These are phyloP conservation scores for Apiotrichum montevideense DNA, from an alignment of 1,284 basidiomycete species.

Conservation along the genomic window DNA sequence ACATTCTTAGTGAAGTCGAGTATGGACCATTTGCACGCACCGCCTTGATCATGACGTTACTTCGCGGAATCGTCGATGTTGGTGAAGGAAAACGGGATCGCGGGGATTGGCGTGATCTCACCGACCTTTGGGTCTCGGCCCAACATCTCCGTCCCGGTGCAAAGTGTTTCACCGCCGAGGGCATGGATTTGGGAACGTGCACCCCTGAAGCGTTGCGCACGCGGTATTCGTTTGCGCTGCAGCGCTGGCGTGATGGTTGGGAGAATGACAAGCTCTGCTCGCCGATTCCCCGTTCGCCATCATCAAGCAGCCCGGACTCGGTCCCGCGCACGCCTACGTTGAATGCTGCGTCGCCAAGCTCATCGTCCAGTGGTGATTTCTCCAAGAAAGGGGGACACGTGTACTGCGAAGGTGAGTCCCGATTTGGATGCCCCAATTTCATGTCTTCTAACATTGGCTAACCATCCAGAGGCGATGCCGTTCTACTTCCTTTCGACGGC, in stretches of 20 bases:
- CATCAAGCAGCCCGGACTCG: not conserved
- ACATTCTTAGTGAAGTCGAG: slow-evolving; percentile 35
- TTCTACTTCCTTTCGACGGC: slow-evolving; percentile 48
- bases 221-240: slow-evolving; percentile 35
- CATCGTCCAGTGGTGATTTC: not conserved
- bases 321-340: not conserved
- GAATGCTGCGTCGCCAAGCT: not conserved
- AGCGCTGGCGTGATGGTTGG: slow-evolving; percentile 49
- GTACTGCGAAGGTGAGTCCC: slow-evolving; percentile 32
- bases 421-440: too few species aligned
- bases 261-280: slow-evolving; percentile 47
- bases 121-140: slow-evolving; percentile 42
- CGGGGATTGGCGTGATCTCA: slow-evolving; percentile 47
- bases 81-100: slow-evolving; percentile 46
- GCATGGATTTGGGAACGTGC: slow-evolving; percentile 29
- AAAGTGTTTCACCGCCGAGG: slow-evolving; percentile 29
- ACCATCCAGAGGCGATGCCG: slow-evolving; percentile 42
- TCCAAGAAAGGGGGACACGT: slow-evolving; percentile 11
- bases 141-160: slow-evolving; percentile 29
- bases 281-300: not conserved
- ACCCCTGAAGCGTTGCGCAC: slow-evolving; percentile 28
- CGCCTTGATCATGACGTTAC: slow-evolving; percentile 44
- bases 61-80: slow-evolving; percentile 47
- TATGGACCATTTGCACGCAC: slow-evolving; percentile 48
- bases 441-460: too few species aligned